phyloP scores from a whole-genome alignment of 106 monocot species.

The Platanthera guangdongensis region DNA sequence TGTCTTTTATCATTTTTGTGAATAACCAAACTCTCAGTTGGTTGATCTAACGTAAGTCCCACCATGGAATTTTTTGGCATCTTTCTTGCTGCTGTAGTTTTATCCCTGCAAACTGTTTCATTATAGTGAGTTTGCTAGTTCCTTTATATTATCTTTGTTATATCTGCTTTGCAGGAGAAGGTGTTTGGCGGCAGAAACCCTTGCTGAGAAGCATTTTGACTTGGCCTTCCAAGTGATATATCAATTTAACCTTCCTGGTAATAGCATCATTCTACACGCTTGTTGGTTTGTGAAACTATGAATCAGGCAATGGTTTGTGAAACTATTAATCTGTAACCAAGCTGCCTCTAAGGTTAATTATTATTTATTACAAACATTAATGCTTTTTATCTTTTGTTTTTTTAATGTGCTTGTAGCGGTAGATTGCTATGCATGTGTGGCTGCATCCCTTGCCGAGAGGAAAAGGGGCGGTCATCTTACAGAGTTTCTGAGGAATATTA shows the following conservation, averaged over 20 bases:
- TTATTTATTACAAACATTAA: neutral
- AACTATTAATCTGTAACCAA: neutral
- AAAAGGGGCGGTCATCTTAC: conserved; percentile 77
- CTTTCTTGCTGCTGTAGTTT: neutral
- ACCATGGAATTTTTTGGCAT: neutral
- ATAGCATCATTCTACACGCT: neutral
- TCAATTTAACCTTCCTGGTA: conserved; percentile 92
- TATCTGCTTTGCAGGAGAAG: conserved; percentile 50
- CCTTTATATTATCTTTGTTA: neutral
- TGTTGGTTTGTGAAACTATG: neutral
- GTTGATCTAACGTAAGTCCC: neutral
- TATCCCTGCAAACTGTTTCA: neutral
- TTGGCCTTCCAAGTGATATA: conserved; percentile 68
- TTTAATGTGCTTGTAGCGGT: conserved; percentile 45
- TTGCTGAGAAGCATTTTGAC: conserved; percentile 96
- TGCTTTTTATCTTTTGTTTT: conserved; percentile 6
- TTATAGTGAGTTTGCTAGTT: neutral
- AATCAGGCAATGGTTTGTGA: neutral
- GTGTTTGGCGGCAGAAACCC: conserved; percentile 73
- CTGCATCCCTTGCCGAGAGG: conserved; percentile 77
- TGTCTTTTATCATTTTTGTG: neutral
- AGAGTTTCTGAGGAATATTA: conserved; percentile 79
- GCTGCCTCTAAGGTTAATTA: neutral
- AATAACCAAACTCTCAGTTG: neutral
- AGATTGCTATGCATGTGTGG: conserved; percentile 91